phyloP scores from a whole-genome alignment of 2,329 filamentous ascomycete species.

The Alternaria brassicae region DNA sequence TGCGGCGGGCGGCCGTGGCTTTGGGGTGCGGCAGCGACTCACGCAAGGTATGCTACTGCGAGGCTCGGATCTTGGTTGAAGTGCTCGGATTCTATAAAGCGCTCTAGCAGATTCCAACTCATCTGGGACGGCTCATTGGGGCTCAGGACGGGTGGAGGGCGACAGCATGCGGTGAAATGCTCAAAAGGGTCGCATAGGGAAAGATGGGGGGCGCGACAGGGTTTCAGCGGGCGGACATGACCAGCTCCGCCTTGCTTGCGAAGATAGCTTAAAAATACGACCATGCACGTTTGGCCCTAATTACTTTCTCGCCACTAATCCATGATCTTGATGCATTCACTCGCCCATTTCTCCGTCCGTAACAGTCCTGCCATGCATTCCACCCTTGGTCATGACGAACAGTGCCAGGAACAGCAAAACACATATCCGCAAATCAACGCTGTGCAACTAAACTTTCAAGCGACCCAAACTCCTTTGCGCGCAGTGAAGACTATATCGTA shows the following conservation, averaged over 20 bases:
- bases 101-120: conserved; percentile 84
- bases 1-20: conserved; percentile 37
- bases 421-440: conserved; percentile 10
- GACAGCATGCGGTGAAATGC: conserved; percentile 20
- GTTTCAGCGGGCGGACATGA: conserved; percentile 21
- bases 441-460: conserved; percentile 5
- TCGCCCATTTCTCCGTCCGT: background rate
- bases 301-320: conserved; percentile 1
- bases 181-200: conserved; percentile 31
- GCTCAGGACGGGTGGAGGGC: conserved; percentile 28
- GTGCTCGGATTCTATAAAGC: conserved; percentile 92
- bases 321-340: background rate
- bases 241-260: conserved; percentile 14
- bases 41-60: conserved; percentile 88
- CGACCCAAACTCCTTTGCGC: conserved; percentile 1
- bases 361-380: background rate
- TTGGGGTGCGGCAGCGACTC: conserved; percentile 53
- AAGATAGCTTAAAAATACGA: conserved; percentile 10
- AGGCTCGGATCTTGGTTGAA: conserved; percentile 91
- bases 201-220: conserved; percentile 25
- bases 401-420: conserved; percentile 1
- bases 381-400: background rate
- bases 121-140: conserved; percentile 55
- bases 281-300: background rate
- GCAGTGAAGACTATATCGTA: conserved; percentile 23